Percentiles rank a stretch among this genome's conserved stretches.
Evolutionary conservation across 129 eudicot species (phyloP).

Genomic region (Flaveria sonorensis): DNA sequence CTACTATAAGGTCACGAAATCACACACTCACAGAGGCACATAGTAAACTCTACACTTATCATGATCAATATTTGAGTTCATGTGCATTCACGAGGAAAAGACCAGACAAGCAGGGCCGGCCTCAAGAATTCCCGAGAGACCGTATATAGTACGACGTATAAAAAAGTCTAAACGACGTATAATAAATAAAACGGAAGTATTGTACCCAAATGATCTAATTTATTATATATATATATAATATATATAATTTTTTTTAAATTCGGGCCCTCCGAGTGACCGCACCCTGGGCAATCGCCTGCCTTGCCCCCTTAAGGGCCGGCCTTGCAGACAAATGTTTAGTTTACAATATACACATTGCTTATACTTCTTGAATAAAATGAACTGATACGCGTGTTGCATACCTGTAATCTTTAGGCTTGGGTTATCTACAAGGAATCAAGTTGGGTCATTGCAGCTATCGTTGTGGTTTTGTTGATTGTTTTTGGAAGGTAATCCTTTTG

Average conservation of each 20-base stretch:
- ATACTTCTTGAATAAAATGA: neutral
- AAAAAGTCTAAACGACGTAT: too few relatives aligned
- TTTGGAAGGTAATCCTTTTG: conserved; percentile 62
- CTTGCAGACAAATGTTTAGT: neutral
- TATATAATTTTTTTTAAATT: too few relatives aligned
- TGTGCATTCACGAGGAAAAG: neutral
- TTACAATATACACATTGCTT: neutral
- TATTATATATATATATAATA: too few relatives aligned
- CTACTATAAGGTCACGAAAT: neutral
- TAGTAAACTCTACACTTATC: neutral
- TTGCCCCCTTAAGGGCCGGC: too few relatives aligned
- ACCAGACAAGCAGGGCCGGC: neutral
- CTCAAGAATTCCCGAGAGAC: too few relatives aligned
- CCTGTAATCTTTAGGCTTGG: conserved; percentile 53
- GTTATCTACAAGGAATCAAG: conserved; percentile 70
- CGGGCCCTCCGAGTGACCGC: too few relatives aligned
- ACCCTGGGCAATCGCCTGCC: too few relatives aligned
- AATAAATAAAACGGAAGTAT: too few relatives aligned
- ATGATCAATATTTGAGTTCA: neutral
- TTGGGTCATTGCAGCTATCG: conserved; percentile 48
- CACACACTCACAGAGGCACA: neutral
- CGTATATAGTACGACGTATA: too few relatives aligned
- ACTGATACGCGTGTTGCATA: neutral
- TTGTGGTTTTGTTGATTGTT: conserved; percentile 54
- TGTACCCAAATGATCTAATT: too few relatives aligned